A percentile compares a stretch with the other conserved stretches of the same genome.
Conservation (phyloP, 345 rosid species). For the Salix suchowensis region DNA sequence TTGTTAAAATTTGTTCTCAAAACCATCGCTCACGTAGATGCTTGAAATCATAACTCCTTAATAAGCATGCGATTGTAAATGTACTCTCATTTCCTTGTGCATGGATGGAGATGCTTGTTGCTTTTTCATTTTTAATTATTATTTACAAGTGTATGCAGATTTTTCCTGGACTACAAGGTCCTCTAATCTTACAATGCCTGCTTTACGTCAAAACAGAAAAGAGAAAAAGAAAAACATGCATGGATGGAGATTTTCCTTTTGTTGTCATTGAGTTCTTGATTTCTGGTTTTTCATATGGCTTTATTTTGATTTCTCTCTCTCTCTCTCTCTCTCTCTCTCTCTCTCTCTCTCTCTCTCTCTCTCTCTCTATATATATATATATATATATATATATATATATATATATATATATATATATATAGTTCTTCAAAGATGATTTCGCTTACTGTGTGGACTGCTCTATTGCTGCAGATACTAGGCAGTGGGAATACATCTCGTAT, state of each 20-base stretch:
- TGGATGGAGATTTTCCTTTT: background rate
- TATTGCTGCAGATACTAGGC: slow-evolving; percentile 65
- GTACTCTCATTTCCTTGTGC: background rate
- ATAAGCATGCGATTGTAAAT: background rate
- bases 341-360: background rate
- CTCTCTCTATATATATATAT: no score
- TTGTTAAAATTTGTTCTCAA: no score
- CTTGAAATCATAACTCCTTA: no score
- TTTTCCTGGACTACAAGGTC: background rate
- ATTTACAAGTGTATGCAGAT: no score
- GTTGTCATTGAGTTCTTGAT: background rate
- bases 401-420: background rate
- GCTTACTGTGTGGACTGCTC: background rate
- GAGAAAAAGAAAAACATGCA: background rate
- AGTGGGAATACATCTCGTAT: slow-evolving; percentile 89
- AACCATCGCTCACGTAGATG: no score
- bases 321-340: no score
- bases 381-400: no score
- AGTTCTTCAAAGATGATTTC: background rate
- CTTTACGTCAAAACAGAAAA: background rate
- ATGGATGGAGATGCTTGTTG: background rate
- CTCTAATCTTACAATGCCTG: background rate
- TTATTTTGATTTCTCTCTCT: background rate
- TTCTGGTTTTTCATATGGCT: background rate
- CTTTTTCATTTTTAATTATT: background rate